Base-by-base conservation (phyloP, 2,329 filamentous ascomycete genomes). In the Knufia petricola region DNA sequence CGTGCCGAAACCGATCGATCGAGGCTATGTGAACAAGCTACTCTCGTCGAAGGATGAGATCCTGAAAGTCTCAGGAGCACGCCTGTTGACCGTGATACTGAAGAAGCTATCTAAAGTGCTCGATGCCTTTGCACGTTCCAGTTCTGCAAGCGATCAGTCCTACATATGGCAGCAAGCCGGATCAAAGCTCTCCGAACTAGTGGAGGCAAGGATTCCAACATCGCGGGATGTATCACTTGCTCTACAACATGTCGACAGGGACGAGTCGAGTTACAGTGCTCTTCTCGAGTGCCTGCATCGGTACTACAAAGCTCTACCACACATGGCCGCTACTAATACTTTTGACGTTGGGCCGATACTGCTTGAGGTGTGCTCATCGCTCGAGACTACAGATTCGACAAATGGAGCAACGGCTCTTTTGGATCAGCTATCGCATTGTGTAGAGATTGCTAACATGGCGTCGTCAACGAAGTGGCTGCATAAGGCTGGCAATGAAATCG, bases 401-500 rank as follows among this genome's bases (percentile, higher is more conserved):
- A 65, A 72, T 43, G 73, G 73, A 1, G 69, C 89, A 40, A 71
- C 78, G 19, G 64, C 15, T 8, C 32, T 36, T 36, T n/a, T 84
- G 8, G 77, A 89, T 59, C 86, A 94, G 64, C 70, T 95, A 23
- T 82, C 88, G 62, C 85, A 90, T 62, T 71, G 94, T 15, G 78
- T 95, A 15, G 76, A 81, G 24, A 85, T 95, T 61, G 87, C 89
- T 2, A 78, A 81, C 53, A 79, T 82, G 58, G 94, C 88, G 2
- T 81, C 85, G 0, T 82, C 82, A 4, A 92, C 95, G 81, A 81
- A 84, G 53, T 96, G 90, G 90, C 95, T 92, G 70, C 76, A 84
- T 53, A 89, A 85, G 60, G 71, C 75, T 52, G 28, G 24, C 19
- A 41, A 31, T 23, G 46, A 48, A 20, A 8, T 37, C 9, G 19